Base-by-base conservation (phyloP, 1,139 yeast genomes). In the Sugiyamaella paludigena region DNA sequence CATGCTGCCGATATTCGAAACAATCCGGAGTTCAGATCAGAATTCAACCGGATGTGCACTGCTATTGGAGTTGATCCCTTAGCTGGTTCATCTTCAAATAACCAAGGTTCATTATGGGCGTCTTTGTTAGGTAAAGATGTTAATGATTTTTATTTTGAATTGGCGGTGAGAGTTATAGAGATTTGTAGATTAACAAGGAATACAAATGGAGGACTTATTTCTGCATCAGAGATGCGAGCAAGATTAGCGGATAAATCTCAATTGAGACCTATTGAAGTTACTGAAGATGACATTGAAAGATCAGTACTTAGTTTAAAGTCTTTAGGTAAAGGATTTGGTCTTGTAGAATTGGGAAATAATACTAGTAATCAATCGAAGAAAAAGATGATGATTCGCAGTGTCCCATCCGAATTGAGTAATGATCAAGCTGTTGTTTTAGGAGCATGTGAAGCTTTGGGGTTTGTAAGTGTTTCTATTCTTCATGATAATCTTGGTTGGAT, bases 51-150 rank as follows among this genome's bases (percentile, higher is more conserved):
- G 52, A 82, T 88, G 75, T 86, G 95, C 59, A 73, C 76, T 19
- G 81, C 84, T 60, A 82, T 87, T 15, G 96, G 95, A 1, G 81
- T 87, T n/a, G 95, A 88, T 62, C 92, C 95, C 1, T 66, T 87
- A 36, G 83, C 83, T 34, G 68, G 79, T 33, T 64, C 75, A 34
- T 70, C 75, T 43, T 70, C 62, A 54, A 66, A 61, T 61, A 68
- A 45, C 49, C 43, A 45, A 28, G 64, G 68, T 9, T 65, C 73
- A 16, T 45, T 67, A 34, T 69, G 74, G 72, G 65, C 72, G 1
- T 62, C 61, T 33, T 44, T 68, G 36, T 58, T 69, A n/a, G 73
- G 72, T 26, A 63, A 66, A 40, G 70, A 72, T 44, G 73, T 71
- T n/a, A 74, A 75, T 19, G 87, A 83, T 57, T 82, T 77, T 59